Evolutionary conservation across 164 flowering plant genomes (phyloP).

Genomic region (Nymphaea colorata): DNA sequence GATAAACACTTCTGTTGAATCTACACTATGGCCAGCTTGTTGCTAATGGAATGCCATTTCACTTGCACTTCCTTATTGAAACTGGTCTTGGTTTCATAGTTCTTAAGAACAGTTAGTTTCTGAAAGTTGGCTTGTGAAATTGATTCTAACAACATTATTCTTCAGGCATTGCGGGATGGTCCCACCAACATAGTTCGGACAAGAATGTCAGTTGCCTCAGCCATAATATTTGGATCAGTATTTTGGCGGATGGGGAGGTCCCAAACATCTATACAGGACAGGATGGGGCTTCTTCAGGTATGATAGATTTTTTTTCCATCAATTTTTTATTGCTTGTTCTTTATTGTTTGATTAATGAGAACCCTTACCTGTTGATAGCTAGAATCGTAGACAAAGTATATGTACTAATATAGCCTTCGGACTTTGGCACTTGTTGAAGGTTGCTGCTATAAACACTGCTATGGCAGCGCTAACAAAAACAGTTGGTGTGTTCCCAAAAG

Average conservation of each 20-base stretch:
- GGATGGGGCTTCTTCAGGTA: slow-evolving; percentile 99
- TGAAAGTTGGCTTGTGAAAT: not conserved
- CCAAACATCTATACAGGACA: slow-evolving; percentile 92
- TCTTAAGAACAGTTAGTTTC: not conserved
- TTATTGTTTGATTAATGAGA: no score
- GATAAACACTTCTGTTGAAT: not conserved
- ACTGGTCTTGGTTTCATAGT: not conserved
- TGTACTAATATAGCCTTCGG: not conserved
- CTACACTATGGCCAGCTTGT: not conserved
- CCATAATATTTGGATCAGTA: slow-evolving; percentile 94
- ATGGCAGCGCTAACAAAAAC: slow-evolving; percentile 99
- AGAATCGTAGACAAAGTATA: not conserved
- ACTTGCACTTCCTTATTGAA: not conserved
- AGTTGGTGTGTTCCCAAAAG: slow-evolving; percentile 88
- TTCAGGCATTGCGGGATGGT: slow-evolving; percentile 91
- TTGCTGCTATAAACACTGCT: slow-evolving; percentile 96
- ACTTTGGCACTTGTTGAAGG: slow-evolving; percentile 16
- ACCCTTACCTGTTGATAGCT: no score
- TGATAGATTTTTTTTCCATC: slow-evolving; percentile 3
- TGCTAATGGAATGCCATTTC: not conserved
- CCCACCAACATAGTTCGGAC: slow-evolving; percentile 96
- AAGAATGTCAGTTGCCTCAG: slow-evolving; percentile 95
- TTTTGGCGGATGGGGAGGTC: slow-evolving; percentile 99
- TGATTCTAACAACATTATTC: not conserved
- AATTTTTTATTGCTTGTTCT: not conserved